A percentile compares a stretch with the other conserved stretches of the same genome.
phyloP scores from a whole-genome alignment of 257 asterid genomes.

The Rauvolfia tetraphylla region DNA sequence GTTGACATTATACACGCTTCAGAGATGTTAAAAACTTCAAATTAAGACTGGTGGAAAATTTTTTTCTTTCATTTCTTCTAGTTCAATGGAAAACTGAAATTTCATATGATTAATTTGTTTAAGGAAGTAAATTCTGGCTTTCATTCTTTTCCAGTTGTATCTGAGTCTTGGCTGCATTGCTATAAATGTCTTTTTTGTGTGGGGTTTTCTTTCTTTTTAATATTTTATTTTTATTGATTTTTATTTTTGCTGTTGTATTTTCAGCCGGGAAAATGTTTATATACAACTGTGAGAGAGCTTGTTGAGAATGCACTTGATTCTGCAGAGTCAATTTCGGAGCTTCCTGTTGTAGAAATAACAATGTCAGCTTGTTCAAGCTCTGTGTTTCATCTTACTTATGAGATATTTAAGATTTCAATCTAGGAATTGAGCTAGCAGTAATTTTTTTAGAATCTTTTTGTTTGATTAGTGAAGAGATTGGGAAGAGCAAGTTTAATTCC shows the following conservation, averaged over 20 bases:
- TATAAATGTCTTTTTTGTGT: not conserved
- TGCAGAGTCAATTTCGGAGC: slow-evolving; percentile 81
- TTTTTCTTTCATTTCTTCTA: too few relatives aligned
- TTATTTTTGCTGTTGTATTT: slow-evolving; percentile 3
- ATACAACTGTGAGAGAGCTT: slow-evolving; percentile 90
- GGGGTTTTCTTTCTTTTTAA: not conserved
- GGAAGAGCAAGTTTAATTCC: slow-evolving; percentile 60
- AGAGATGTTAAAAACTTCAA: not conserved
- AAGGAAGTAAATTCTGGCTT: not conserved
- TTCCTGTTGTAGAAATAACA: slow-evolving; percentile 72
- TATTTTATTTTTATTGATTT: not conserved
- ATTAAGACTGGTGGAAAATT: not conserved
- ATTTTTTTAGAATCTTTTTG: not conserved
- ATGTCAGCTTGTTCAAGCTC: slow-evolving; percentile 43
- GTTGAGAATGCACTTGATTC: slow-evolving; percentile 97
- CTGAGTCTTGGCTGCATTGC: not conserved
- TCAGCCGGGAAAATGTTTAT: slow-evolving; percentile 86
- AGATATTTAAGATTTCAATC: not conserved
- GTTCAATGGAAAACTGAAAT: too few relatives aligned
- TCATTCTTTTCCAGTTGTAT: not conserved
- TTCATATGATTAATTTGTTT: not conserved
- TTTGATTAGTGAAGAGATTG: slow-evolving; percentile 71
- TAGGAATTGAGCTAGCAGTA: not conserved
- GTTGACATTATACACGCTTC: slow-evolving; percentile 8
- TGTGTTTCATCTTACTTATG: not conserved